Percentiles rank a stretch among this genome's conserved stretches.
phyloP scores from a whole-genome alignment of 2,329 filamentous ascomycete genomes.

The Cercospora sojina region DNA sequence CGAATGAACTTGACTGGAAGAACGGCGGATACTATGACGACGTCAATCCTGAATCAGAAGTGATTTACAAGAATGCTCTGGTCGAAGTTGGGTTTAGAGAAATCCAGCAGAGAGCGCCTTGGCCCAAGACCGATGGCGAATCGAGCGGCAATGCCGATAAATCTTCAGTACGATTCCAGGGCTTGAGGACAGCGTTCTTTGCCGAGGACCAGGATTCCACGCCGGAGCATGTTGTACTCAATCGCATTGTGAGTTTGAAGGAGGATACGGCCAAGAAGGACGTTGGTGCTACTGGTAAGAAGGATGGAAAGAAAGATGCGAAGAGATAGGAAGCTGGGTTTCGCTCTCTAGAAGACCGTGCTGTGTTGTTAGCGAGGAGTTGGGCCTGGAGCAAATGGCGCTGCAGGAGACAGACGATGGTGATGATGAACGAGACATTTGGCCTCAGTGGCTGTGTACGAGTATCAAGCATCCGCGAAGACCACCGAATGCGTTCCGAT shows the following conservation, averaged over 20 bases:
- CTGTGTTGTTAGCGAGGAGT: conserved; percentile 31
- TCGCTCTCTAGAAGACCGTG: background rate
- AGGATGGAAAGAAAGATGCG: background rate
- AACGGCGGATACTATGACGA: conserved; percentile 80
- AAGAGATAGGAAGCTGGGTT: background rate
- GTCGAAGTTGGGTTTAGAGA: conserved; percentile 83
- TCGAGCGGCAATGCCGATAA: conserved; percentile 57
- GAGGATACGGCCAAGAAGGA: conserved; percentile 72
- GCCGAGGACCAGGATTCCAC: conserved; percentile 63
- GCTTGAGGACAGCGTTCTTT: conserved; percentile 84
- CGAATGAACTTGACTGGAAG: conserved; percentile 64
- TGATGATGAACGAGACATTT: background rate
- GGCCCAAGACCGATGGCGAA: conserved; percentile 77
- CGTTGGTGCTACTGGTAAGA: background rate
- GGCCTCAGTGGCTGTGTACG: background rate
- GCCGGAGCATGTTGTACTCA: conserved; percentile 78
- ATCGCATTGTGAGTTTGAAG: conserved; percentile 88
- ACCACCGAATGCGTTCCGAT: too few species aligned
- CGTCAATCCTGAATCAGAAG: conserved; percentile 79
- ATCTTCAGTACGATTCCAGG: conserved; percentile 84
- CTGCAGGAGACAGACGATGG: background rate
- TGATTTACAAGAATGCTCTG: conserved; percentile 73
- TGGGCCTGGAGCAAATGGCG: background rate
- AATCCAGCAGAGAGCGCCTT: conserved; percentile 69
- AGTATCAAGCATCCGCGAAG: background rate